Evolutionary conservation across 495 filamentous ascomycete genomes (phyloP), one percentile per base, ranked within the genome.

Genomic region (Penicillium diatomitis): DNA sequence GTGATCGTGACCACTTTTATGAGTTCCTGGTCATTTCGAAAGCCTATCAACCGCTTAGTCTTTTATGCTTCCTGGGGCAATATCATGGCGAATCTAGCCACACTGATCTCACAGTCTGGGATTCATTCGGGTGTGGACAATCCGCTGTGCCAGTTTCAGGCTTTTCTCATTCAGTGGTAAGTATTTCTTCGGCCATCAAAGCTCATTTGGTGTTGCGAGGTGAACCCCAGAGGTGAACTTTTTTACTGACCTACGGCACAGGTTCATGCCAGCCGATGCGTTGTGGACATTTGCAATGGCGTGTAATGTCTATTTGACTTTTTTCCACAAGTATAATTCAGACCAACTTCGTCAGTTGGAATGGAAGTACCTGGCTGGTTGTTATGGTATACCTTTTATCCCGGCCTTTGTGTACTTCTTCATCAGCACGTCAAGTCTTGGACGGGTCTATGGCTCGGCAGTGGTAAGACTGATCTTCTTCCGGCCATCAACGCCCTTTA

Each of bases 21-120:
- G 10, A 51, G 69, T 10, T 71, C 67, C 4, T 47, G 49, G 3
- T 55, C 61, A 1, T 73, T 73, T 37, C 68, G 84, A 50, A 90
- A 90, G 66, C 87, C 89, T n/a, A 90, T 95, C 68, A 94, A 94
- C 57, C 78, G 88, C 3, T 71, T 95, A 4, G 79, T 91, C 7
- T 94, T 95, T 64, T 90, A 83, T 59, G 88, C 89, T 3, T 84
- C 83, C 4, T 87, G 88, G 58, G 89, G 88, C 33, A 95, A 95
- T 56, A 72, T 91, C 34, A 71, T 89, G 64, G 82, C 84, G 44
- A 92, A 87, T 64, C 75, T 90, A 10, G 89, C 83, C 4, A 88
- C 88, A 0, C 61, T 94, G 29, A 86, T 91, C 53, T 80, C 84
- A 0, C 72, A 75, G 35, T 74, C 71, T n/a, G 81, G 77, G 12